Evolutionary conservation across 1,139 yeast genomes (phyloP).

Genomic region (Geotrichum siamense): DNA sequence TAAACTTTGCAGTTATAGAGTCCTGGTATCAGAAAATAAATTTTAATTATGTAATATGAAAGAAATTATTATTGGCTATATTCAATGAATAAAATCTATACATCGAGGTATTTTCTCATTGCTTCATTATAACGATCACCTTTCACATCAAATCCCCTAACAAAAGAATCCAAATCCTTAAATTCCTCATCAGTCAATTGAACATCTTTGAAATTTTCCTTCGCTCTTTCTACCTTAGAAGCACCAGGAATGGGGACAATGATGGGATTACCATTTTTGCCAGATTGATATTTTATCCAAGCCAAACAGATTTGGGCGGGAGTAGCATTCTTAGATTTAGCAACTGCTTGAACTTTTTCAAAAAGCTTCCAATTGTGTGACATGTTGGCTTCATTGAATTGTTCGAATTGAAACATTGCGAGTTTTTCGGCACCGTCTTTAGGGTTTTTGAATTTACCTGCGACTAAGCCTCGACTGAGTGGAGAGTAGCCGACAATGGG

Average conservation of each 20-base stretch:
- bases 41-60: too few relatives aligned
- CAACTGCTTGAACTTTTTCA: constrained; percentile 42
- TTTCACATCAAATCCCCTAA: constrained; percentile 36
- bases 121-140: constrained; percentile 47
- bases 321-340: constrained; percentile 42
- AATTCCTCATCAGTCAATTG: constrained; percentile 49
- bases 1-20: too few relatives aligned
- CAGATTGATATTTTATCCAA: constrained; percentile 48
- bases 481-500: constrained; percentile 79
- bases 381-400: constrained; percentile 53
- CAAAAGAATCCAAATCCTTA: constrained; percentile 38
- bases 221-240: constrained; percentile 50
- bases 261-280: constrained; percentile 44
- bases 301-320: constrained; percentile 66
- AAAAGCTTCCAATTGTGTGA: constrained; percentile 46
- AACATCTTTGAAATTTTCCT: constrained; percentile 48
- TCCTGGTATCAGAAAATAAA: too few relatives aligned
- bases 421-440: constrained; percentile 92
- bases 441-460: constrained; percentile 83
- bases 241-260: constrained; percentile 78
- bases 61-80: too few relatives aligned
- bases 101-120: constrained; percentile 5
- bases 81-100: too few relatives aligned
- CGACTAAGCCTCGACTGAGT: constrained; percentile 67
- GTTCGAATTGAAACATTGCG: constrained; percentile 53